Evolutionary conservation across 352 stramenopile species (phyloP), one percentile per base, ranked within the genome.

Genomic region (Phytophthora cactorum): DNA sequence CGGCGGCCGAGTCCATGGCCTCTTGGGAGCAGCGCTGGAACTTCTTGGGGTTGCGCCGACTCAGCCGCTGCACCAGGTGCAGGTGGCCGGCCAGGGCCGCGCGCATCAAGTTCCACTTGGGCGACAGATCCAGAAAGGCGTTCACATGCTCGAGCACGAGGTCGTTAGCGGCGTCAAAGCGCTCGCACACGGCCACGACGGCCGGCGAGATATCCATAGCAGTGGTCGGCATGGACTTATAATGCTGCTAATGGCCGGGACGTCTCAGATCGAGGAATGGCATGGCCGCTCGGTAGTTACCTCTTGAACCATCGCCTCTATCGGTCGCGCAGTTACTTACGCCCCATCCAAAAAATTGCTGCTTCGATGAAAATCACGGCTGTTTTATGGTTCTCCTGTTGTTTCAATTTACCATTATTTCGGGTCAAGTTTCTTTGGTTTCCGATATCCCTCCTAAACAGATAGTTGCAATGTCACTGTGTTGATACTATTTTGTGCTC

Each of bases 1-100:
- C 82, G 39, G 82, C 80, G 3, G 82, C 79, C 34, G 79, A 73
- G 64, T 91, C 82, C 78, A 91, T 91, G 29, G 82, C 74, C 38
- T 88, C 80, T 8, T 71, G 53, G 64, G 72, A 85, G 70, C 80
- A 89, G 15, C 52, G 59, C 55, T 91, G 74, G 55, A 88, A 88
- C 4, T 74, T 52, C 6, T 44, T 28, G 0, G 82, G 76, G 10
- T 72, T 55, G 3, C 72, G 72, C 1, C 58, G 52, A 70, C 76
- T 86, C 11, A 91, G 57, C 1, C 75, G 75, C 67, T 83, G 54
- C 36, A 89, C 80, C 31, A 89, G 63, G 8, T 82, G 68, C 51
- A 82, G 39, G 39, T 89, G 78, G 22, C 85, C 85, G 2, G 50
- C 53, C 11, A 93, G 66, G 3, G 82, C 72, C 25, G 85, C 85